Percentiles rank a stretch among this genome's conserved stretches.
These are phyloP conservation scores for Ophiocordyceps robertsii DNA, from an alignment of 2,329 filamentous ascomycete genomes.

Conservation along the genomic window DNA sequence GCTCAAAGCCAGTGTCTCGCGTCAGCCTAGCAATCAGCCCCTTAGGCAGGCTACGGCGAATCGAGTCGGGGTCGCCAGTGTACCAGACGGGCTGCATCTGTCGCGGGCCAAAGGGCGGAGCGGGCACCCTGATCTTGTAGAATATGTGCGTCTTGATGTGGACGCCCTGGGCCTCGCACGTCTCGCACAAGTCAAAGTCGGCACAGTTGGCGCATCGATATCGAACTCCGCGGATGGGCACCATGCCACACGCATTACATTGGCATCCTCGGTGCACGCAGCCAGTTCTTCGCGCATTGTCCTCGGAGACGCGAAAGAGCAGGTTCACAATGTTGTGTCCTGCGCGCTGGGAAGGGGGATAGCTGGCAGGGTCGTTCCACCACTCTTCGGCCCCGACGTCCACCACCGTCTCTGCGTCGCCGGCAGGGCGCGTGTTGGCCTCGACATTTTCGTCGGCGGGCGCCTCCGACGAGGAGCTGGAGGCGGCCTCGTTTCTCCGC, in stretches of 20 bases:
- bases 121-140: constrained; percentile 87
- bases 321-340: constrained; percentile 76
- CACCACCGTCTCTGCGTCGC: constrained; percentile 24
- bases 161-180: constrained; percentile 66
- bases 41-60: constrained; percentile 53
- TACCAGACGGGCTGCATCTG: constrained; percentile 79
- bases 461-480: constrained; percentile 27
- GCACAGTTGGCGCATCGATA: constrained; percentile 94
- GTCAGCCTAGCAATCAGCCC: constrained; percentile 54
- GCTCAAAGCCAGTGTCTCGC: constrained; percentile 65
- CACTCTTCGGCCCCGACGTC: constrained; percentile 34
- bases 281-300: constrained; percentile 75
- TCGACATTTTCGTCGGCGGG: constrained; percentile 31
- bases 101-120: constrained; percentile 68
- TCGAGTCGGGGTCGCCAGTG: constrained; percentile 67
- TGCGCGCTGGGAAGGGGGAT: constrained; percentile 31
- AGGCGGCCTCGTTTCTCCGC: constrained; percentile 22
- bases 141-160: constrained; percentile 91
- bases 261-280: constrained; percentile 87
- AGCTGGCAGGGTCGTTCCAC: constrained; percentile 31
- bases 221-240: constrained; percentile 81
- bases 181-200: constrained; percentile 91
- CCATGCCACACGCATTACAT: constrained; percentile 78
- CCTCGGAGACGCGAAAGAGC: constrained; percentile 85
- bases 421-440: constrained; percentile 14